Evolutionary conservation across 2,329 filamentous ascomycete species (phyloP).

Genomic region (Westerdykella aurantiaca): DNA sequence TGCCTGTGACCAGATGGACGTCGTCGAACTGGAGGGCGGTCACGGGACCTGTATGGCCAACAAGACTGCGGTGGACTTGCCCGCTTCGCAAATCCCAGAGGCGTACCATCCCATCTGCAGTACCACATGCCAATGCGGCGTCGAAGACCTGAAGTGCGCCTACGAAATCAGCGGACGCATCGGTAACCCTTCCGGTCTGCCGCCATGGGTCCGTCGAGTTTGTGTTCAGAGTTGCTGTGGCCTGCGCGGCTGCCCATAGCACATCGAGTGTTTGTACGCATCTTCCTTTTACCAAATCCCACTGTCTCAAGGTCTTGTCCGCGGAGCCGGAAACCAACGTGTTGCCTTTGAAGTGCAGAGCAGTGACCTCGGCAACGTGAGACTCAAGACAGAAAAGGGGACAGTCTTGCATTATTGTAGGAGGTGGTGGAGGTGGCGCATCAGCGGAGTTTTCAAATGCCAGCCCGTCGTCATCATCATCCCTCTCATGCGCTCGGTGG

Average conservation of each 20-base stretch:
- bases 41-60: constrained; percentile 91
- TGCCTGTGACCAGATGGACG: constrained; percentile 88
- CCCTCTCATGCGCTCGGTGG: constrained; percentile 44
- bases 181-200: constrained; percentile 59
- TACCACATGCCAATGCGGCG: constrained; percentile 89
- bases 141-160: constrained; percentile 94
- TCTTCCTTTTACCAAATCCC: constrained; percentile 95
- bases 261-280: constrained; percentile 97
- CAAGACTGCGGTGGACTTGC: constrained; percentile 91
- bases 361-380: constrained; percentile 91
- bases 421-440: constrained; percentile 60
- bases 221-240: constrained; percentile 61
- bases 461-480: constrained; percentile 52
- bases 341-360: constrained; percentile 82
- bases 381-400: constrained; percentile 81
- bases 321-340: constrained; percentile 91
- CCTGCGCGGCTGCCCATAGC: constrained; percentile 94
- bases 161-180: constrained; percentile 79
- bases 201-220: constrained; percentile 62
- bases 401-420: constrained; percentile 82
- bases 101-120: constrained; percentile 93
- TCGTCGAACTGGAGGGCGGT: constrained; percentile 96
- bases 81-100: constrained; percentile 95
- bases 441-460: constrained; percentile 68
- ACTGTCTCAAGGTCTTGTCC: constrained; percentile 95